Conservation (phyloP, 805 yeast species). For the Lipomyces sp. region DNA sequence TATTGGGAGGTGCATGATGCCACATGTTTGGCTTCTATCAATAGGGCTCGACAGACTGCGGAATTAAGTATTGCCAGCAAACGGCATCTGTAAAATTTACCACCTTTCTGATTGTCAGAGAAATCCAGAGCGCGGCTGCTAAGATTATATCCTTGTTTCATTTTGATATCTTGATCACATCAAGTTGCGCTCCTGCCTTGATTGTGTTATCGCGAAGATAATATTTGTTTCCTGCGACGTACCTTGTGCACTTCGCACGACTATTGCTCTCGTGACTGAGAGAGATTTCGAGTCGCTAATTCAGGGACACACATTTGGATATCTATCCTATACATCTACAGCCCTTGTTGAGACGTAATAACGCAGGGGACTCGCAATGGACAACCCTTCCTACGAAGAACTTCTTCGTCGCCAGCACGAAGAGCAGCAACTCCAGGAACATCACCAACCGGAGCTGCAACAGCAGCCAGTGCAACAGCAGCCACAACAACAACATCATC, state of each 20-base stretch:
- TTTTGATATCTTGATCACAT: not conserved
- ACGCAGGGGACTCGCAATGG: not conserved
- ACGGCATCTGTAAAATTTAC: conserved; percentile 1
- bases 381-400: not conserved
- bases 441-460: not conserved
- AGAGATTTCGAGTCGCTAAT: not conserved
- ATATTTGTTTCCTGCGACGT: not conserved
- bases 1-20: not conserved
- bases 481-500: conserved; percentile 6
- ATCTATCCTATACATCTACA: not conserved
- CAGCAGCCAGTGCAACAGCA: not conserved
- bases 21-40: not conserved
- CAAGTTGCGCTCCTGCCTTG: not conserved
- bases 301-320: not conserved
- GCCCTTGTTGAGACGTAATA: conserved; percentile 1
- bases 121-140: not conserved
- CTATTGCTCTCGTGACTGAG: not conserved
- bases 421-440: not conserved
- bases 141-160: not conserved
- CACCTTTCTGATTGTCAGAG: not conserved
- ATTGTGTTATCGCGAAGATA: not conserved
- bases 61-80: not conserved
- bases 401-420: conserved; percentile 7
- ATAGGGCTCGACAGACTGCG: not conserved
- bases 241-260: not conserved